These are phyloP conservation scores for Flueggea neowawraea DNA, from an alignment of 441 rosid genomes.

Conservation along the genomic window DNA sequence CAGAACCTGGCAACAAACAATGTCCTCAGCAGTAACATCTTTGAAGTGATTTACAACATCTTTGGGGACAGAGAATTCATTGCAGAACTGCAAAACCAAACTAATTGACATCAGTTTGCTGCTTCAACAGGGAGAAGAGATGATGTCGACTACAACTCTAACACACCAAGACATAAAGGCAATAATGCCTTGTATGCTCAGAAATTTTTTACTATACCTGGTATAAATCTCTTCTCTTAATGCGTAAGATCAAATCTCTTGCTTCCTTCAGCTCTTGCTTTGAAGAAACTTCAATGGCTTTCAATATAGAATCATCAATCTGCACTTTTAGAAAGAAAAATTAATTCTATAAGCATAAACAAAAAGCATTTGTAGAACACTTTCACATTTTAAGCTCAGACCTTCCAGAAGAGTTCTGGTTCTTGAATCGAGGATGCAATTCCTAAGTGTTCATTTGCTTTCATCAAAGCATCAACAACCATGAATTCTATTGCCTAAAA, in stretches of 20 bases:
- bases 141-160: background rate
- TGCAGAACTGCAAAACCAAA: constrained; percentile 48
- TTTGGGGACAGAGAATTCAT: constrained; percentile 61
- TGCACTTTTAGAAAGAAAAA: constrained; percentile 20
- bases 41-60: constrained; percentile 51
- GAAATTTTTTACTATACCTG: constrained; percentile 27
- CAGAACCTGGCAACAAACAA: constrained; percentile 64
- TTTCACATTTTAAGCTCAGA: constrained; percentile 15
- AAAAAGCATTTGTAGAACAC: background rate
- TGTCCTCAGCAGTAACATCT: constrained; percentile 48
- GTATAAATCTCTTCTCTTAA: constrained; percentile 56
- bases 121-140: background rate
- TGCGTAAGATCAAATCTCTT: constrained; percentile 53
- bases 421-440: constrained; percentile 41
- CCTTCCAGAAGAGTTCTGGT: constrained; percentile 60
- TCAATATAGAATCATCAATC: constrained; percentile 62
- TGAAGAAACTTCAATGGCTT: constrained; percentile 42
- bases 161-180: background rate
- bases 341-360: constrained; percentile 8
- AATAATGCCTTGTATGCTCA: background rate
- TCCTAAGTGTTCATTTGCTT: constrained; percentile 39
- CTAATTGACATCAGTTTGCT: background rate
- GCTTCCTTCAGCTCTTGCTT: constrained; percentile 48
- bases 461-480: constrained; percentile 56
- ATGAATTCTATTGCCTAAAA: constrained; percentile 65